Evolutionary conservation across 768 basidiomycete species (phyloP), one percentile per base, ranked within the genome.

Genomic region (Pisolithus orientalis): DNA sequence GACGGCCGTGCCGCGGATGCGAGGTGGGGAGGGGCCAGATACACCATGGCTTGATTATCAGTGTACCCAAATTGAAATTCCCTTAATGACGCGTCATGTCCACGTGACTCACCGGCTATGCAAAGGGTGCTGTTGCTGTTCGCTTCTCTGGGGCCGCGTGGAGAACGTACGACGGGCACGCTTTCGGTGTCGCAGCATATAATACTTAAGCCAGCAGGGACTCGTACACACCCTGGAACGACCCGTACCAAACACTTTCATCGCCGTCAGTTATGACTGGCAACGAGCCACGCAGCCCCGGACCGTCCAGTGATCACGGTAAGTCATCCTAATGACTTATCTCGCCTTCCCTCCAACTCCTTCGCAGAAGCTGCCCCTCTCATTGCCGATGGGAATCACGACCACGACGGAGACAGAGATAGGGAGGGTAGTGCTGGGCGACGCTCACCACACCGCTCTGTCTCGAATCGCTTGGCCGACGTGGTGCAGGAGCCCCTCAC

Each of bases 401-500:
- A 75, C 34, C 34, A 34, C 34, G 34, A 34, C 1, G 63, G 73
- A 39, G 69, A 75, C 1, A 64, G 73, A 39, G 69, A 75, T 49
- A 69, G 65, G 28, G 63, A 59, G 43, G 62, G 60, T 44, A 57
- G 46, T 10, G 57, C 59, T 21, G 65, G 58, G 39, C 63, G 61
- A 54, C 73, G 40, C 70, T 81, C 64, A 1, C 56, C 79, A 72
- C 60, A 55, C 13, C 69, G 57, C 42, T 57, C 68, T 14, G 24
- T 61, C 6, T 43, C 61, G 8, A 62, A 63, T 21, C 61, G 64
- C 39, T 62, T 87, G 42, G 75, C 80, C 27, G 68, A 78, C 10
- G 72, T 82, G 53, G 79, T 83, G 4, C 83, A 84, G 57, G 86
- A 91, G 61, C 87, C 87, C 1, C 78, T 97, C 34, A 91, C 92